Base-by-base conservation (phyloP, 1,139 yeast species). In the Diutina siamensis region DNA sequence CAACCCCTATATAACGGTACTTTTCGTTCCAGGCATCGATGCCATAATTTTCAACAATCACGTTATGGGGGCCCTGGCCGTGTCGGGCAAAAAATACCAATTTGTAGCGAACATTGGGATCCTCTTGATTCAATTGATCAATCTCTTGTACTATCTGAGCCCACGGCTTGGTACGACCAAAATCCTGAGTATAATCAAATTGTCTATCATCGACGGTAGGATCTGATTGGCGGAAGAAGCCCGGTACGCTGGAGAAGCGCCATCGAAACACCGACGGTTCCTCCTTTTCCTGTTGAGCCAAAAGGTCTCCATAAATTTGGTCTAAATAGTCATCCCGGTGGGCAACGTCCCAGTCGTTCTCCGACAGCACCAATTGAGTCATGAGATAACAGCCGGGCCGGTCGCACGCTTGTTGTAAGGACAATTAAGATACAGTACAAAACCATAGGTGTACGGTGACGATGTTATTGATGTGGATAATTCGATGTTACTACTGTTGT, bases 151-250 rank as follows among this genome's bases (percentile, higher is more conserved):
- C 46, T 12, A 76, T 56, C 8, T 65, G 61, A 0, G 54, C 51
- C 87, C 87, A 81, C 1, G 76, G 57, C 44, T 57, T 50, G 15
- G 60, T 49, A 7, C 64, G 55, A 1, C 85, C 83, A 53, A 80
- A 74, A 50, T 78, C 67, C 42, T 68, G 64, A 20, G 51, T 53
- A 48, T 76, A 71, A 53, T 76, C 67, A 55, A 78, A 79, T 20
- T 52, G 52, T 55, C 63, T 55, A 46, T 75, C 82, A 52, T 76
- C 73, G 13, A 52, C 47, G 21, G 44, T 47, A 3, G 50, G 34
- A 33, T 50, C 55, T 2, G 49, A 35, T 40, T 52, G 55, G 25
- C 34, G 44, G 36, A 52, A 52, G 32, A 51, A 51, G 2, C 55
- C 55, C 1, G 49, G 53, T 3, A 52, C 55, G 17, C 47, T 44